phyloP scores from a whole-genome alignment of 2,329 filamentous ascomycete genomes.

The Neofusicoccum parvum region DNA sequence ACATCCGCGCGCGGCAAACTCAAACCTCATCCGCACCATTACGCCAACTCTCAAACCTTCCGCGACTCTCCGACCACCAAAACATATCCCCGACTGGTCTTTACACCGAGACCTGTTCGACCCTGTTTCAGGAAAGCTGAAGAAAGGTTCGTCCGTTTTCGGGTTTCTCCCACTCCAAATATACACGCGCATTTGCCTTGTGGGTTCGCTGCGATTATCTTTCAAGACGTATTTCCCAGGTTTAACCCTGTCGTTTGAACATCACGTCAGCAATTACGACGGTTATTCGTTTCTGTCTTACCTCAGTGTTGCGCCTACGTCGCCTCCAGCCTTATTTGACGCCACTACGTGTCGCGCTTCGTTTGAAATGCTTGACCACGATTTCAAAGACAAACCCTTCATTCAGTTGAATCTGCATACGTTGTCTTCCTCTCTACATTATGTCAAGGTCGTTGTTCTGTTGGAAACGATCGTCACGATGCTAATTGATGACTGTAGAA shows the following conservation, averaged over 20 bases:
- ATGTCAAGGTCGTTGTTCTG: not conserved
- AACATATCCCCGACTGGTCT: not conserved
- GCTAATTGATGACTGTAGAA: not conserved
- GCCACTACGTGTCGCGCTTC: not conserved
- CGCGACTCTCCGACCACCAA: not conserved
- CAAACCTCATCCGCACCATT: not conserved
- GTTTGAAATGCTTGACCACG: not conserved
- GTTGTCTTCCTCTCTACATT: not conserved
- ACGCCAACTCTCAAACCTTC: not conserved
- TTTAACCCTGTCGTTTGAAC: not conserved
- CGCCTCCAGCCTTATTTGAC: not conserved
- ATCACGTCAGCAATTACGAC: conserved; percentile 9
- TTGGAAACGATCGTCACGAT: not conserved
- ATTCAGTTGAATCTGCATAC: not conserved
- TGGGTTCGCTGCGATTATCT: not conserved
- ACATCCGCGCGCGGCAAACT: not conserved
- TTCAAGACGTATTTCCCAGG: not conserved
- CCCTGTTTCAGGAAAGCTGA: not conserved
- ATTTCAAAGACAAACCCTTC: not conserved
- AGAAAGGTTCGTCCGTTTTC: not conserved
- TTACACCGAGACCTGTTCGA: not conserved
- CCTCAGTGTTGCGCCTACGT: not conserved
- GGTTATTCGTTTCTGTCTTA: not conserved
- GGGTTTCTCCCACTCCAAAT: not conserved
- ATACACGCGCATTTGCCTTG: not conserved